A percentile compares a stretch with the other conserved stretches of the same genome.
These are phyloP conservation scores for Termitomyces eurrhizus DNA, from an alignment of 768 basidiomycete genomes.

Conservation along the genomic window DNA sequence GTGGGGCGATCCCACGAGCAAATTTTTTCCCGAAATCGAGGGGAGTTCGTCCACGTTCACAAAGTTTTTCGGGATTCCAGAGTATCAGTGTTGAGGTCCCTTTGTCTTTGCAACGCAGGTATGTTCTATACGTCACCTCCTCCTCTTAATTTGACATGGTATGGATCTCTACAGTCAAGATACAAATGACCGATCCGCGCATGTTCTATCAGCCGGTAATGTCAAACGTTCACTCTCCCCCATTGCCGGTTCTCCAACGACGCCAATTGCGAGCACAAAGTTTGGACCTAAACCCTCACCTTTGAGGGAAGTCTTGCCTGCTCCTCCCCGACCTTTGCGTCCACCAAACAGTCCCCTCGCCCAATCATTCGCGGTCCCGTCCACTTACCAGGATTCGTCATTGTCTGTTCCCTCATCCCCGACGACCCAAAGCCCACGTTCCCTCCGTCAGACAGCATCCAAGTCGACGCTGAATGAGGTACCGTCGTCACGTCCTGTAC, in stretches of 20 bases:
- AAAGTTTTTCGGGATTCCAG: constrained; percentile 76
- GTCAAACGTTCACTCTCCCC: constrained; percentile 23
- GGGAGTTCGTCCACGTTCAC: constrained; percentile 57
- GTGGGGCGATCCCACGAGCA: constrained; percentile 44
- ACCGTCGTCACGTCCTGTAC: neutral
- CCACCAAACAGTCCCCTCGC: constrained; percentile 35
- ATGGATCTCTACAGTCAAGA: constrained; percentile 21
- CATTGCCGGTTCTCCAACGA: constrained; percentile 14
- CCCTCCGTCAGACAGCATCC: constrained; percentile 25
- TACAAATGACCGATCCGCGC: constrained; percentile 17
- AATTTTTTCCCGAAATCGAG: constrained; percentile 61
- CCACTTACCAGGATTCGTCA: constrained; percentile 4
- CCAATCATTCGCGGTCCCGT: constrained; percentile 16
- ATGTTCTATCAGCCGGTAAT: constrained; percentile 19
- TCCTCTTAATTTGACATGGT: neutral
- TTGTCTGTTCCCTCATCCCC: constrained; percentile 19
- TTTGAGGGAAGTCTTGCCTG: constrained; percentile 14
- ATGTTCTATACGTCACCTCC: constrained; percentile 7
- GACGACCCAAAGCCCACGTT: constrained; percentile 16
- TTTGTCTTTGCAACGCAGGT: constrained; percentile 28
- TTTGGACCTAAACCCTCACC: constrained; percentile 16
- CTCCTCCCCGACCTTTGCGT: constrained; percentile 8
- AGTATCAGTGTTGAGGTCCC: constrained; percentile 28
- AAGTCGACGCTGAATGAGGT: constrained; percentile 20
- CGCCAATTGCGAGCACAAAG: constrained; percentile 7